phyloP scores from a whole-genome alignment of 108 stramenopile species.

The Pseudonitzschia delicatissima region DNA sequence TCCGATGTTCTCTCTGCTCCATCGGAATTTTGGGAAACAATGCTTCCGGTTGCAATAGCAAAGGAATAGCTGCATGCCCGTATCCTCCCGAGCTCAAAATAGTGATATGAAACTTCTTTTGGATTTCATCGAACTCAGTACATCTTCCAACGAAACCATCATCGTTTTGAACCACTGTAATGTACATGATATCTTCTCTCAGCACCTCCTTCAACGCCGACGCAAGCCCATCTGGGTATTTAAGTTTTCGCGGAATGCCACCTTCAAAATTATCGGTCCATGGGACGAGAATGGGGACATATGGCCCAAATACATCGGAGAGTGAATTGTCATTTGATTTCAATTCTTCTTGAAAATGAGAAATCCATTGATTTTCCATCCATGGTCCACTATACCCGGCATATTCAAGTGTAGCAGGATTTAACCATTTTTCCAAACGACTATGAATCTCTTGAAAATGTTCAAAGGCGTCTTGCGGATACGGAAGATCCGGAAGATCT shows the following conservation, averaged over 20 bases:
- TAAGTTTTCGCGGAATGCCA: not conserved
- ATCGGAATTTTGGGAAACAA: not conserved
- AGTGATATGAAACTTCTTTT: not conserved
- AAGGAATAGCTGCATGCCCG: constrained; percentile 10
- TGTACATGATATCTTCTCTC: constrained; percentile 8
- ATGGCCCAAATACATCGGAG: constrained; percentile 10
- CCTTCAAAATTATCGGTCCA: not conserved
- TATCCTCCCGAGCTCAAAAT: constrained; percentile 7
- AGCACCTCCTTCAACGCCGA: not conserved
- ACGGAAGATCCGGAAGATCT: not conserved
- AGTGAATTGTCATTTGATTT: constrained; percentile 4
- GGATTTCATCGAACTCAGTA: constrained; percentile 1
- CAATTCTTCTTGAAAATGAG: constrained; percentile 7
- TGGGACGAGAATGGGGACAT: constrained; percentile 9
- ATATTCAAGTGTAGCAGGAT: not conserved
- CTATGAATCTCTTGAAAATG: constrained; percentile 7
- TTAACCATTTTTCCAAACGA: not conserved
- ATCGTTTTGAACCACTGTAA: constrained; percentile 9
- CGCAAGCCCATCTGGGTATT: not conserved
- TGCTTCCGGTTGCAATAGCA: constrained; percentile 8
- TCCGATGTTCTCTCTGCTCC: not conserved
- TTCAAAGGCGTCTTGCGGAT: constrained; percentile 4
- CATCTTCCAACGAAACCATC: constrained; percentile 4
- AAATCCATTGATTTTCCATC: constrained; percentile 16
- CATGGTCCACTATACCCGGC: constrained; percentile 3